Conservation (phyloP, 2,329 filamentous ascomycete genomes). For the Fusarium globosum region DNA sequence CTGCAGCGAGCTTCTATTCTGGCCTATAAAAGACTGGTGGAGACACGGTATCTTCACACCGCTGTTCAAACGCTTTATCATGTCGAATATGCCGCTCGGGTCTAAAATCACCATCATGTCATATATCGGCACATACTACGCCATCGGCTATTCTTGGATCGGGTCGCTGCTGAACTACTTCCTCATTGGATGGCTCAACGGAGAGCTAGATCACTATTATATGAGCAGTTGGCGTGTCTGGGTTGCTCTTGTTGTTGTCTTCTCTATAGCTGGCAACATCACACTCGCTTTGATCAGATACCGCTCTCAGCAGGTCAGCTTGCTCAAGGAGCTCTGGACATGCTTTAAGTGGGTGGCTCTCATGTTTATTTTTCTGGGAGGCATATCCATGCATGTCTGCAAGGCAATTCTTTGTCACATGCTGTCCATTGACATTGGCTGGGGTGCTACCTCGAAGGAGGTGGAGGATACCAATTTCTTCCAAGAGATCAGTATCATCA, state of each 20-base stretch:
- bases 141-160: constrained; percentile 63
- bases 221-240: constrained; percentile 72
- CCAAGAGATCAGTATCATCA: not conserved
- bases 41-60: not conserved
- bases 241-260: constrained; percentile 53
- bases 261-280: constrained; percentile 29
- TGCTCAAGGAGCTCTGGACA: constrained; percentile 32
- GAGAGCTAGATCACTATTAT: constrained; percentile 73
- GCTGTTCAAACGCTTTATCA: not conserved
- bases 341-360: constrained; percentile 39
- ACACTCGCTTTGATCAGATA: constrained; percentile 30
- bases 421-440: constrained; percentile 40
- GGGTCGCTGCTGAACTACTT: constrained; percentile 78
- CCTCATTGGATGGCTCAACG: constrained; percentile 75
- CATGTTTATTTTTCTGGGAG: constrained; percentile 41
- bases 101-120: constrained; percentile 42
- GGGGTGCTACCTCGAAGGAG: constrained; percentile 1
- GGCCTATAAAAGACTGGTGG: constrained; percentile 61
- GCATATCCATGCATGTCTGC: constrained; percentile 39
- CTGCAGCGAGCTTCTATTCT: constrained; percentile 76
- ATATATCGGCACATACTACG: constrained; percentile 60
- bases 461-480: not conserved
- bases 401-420: constrained; percentile 39
- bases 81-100: not conserved
- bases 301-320: not conserved